These are phyloP conservation scores for Trichophyton rubrum DNA, from an alignment of 2,329 filamentous ascomycete species.

Conservation along the genomic window DNA sequence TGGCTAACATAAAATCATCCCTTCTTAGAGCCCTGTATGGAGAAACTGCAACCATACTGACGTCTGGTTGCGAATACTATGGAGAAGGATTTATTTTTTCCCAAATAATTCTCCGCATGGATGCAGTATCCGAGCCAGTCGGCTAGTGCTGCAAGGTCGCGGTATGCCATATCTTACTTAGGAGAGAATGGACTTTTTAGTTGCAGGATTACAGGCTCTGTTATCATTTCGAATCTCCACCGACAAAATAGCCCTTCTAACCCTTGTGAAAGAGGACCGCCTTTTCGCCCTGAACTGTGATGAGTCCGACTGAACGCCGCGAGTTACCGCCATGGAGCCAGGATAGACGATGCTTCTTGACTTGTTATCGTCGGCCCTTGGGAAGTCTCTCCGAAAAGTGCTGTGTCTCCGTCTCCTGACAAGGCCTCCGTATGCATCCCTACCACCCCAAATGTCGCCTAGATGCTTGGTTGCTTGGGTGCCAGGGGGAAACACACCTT, in stretches of 20 bases:
- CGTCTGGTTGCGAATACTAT: neutral
- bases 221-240: neutral
- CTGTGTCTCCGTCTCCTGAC: neutral
- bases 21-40: neutral
- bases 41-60: neutral
- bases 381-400: neutral
- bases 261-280: neutral
- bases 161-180: neutral
- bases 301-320: neutral
- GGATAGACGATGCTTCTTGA: neutral
- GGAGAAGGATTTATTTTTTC: neutral
- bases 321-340: neutral
- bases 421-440: neutral
- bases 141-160: neutral
- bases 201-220: neutral
- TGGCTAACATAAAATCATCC: neutral
- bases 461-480: neutral
- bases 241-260: neutral
- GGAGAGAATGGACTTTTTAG: neutral
- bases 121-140: neutral
- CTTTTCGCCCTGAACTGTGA: neutral
- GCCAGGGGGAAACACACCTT: neutral
- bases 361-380: constrained; percentile 1
- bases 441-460: neutral
- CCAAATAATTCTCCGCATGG: neutral